Evolutionary conservation across 164 flowering plant genomes (phyloP).

Genomic region (Chimonanthus salicifolius): DNA sequence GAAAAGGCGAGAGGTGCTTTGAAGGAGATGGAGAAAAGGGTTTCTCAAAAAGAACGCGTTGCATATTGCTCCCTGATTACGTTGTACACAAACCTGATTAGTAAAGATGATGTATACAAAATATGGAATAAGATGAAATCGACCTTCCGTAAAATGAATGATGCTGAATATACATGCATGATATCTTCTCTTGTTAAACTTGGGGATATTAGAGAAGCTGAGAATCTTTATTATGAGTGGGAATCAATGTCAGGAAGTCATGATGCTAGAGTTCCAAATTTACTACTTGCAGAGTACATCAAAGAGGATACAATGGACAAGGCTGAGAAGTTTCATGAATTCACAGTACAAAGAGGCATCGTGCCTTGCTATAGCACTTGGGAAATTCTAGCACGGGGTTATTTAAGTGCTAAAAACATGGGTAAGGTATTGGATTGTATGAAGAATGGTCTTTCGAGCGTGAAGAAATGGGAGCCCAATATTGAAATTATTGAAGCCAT

Average conservation of each 20-base stretch:
- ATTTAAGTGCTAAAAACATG: constrained; percentile 38
- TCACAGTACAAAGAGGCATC: constrained; percentile 45
- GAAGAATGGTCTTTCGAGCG: constrained; percentile 55
- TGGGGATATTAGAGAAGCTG: constrained; percentile 57
- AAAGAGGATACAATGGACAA: constrained; percentile 44
- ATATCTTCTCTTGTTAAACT: constrained; percentile 69
- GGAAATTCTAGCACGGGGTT: constrained; percentile 82
- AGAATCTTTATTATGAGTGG: constrained; percentile 67
- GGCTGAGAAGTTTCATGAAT: constrained; percentile 51
- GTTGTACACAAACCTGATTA: constrained; percentile 46
- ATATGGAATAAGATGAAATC: constrained; percentile 67
- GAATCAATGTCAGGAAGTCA: constrained; percentile 53
- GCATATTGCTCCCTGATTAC: constrained; percentile 73
- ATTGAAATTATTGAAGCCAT: constrained; percentile 36
- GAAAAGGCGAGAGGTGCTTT: constrained; percentile 58
- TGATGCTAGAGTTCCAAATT: constrained; percentile 56
- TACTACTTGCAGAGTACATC: constrained; percentile 66
- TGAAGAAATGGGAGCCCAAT: constrained; percentile 64
- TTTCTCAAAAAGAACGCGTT: constrained; percentile 41
- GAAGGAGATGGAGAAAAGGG: constrained; percentile 73
- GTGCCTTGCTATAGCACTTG: constrained; percentile 64
- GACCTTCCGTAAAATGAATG: constrained; percentile 58
- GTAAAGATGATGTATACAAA: constrained; percentile 47
- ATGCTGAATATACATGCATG: constrained; percentile 75
- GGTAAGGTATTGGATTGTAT: constrained; percentile 52